phyloP scores from a whole-genome alignment of 2,329 filamentous ascomycete genomes.

The Neonectria hederae region DNA sequence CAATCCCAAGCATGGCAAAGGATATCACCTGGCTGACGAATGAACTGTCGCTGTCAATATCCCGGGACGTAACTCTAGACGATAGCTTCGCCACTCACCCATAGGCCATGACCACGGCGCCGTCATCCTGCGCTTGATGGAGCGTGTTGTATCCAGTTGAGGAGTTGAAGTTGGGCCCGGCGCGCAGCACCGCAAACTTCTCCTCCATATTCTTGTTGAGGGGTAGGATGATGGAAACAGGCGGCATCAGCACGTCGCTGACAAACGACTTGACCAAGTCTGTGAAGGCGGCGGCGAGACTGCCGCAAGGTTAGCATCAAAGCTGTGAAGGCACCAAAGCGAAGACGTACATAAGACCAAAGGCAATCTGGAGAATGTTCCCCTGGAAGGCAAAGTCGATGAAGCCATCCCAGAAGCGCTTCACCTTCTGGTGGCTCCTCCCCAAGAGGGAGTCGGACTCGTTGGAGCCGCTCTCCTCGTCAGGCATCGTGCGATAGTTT shows the following conservation, averaged over 20 bases:
- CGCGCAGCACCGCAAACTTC: slow-evolving; percentile 74
- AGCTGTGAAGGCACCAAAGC: neutral
- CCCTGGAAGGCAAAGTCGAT: slow-evolving; percentile 78
- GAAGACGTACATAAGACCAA: slow-evolving; percentile 74
- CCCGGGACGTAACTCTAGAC: neutral
- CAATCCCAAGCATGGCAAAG: slow-evolving; percentile 72
- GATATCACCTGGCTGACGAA: slow-evolving; percentile 73
- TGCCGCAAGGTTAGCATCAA: slow-evolving; percentile 43
- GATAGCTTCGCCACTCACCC: slow-evolving; percentile 58
- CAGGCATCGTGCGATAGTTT: slow-evolving; percentile 43
- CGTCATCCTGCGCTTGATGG: slow-evolving; percentile 73
- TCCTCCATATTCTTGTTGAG: slow-evolving; percentile 77
- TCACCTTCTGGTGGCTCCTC: slow-evolving; percentile 57
- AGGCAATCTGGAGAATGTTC: slow-evolving; percentile 79
- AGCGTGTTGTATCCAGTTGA: slow-evolving; percentile 74
- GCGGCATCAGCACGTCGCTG: slow-evolving; percentile 74
- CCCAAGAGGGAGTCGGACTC: slow-evolving; percentile 55
- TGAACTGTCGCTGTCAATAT: slow-evolving; percentile 48
- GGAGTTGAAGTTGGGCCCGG: slow-evolving; percentile 63
- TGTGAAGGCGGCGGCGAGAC: slow-evolving; percentile 76
- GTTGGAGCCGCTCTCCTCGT: slow-evolving; percentile 49
- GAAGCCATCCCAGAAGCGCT: slow-evolving; percentile 69
- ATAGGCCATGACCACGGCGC: slow-evolving; percentile 77
- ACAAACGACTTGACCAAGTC: slow-evolving; percentile 77
- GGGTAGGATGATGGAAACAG: slow-evolving; percentile 74